Percentiles rank a stretch among this genome's conserved stretches.
Evolutionary conservation across 768 basidiomycete species (phyloP).

Genomic region (Suillus tomentosus): DNA sequence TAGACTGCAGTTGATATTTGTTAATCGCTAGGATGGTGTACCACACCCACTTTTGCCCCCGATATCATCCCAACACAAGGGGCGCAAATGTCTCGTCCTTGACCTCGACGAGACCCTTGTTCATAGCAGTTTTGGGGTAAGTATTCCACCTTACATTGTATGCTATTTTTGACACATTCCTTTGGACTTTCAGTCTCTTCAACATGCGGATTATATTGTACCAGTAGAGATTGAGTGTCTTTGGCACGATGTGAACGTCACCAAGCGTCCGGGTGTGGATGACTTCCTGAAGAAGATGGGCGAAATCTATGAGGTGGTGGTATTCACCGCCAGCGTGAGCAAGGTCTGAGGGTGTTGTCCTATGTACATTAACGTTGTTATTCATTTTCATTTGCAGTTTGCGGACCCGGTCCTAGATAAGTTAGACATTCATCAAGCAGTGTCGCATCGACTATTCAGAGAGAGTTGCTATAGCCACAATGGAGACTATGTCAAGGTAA

Average conservation of each 20-base stretch:
- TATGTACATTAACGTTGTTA: conserved; percentile 1
- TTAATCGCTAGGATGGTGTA: conserved; percentile 61
- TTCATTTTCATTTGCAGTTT: conserved; percentile 54
- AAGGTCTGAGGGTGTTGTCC: conserved; percentile 56
- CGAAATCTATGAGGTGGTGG: conserved; percentile 91
- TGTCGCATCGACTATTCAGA: conserved; percentile 86
- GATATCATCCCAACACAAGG: conserved; percentile 67
- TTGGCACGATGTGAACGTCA: conserved; percentile 94
- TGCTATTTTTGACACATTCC: conserved; percentile 13
- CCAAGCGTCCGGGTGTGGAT: conserved; percentile 97
- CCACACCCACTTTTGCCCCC: conserved; percentile 84
- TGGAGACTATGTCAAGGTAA: conserved; percentile 94
- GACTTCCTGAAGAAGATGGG: conserved; percentile 94
- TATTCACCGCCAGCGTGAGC: conserved; percentile 92
- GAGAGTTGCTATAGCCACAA: conserved; percentile 96
- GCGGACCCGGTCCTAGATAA: conserved; percentile 95
- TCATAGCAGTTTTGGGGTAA: conserved; percentile 93
- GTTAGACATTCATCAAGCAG: conserved; percentile 83
- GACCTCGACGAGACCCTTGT: conserved; percentile 93
- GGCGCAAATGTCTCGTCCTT: conserved; percentile 90
- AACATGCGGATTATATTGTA: conserved; percentile 91
- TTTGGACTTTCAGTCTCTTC: conserved; percentile 58
- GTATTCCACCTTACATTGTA: conserved; percentile 17
- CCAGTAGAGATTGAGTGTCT: conserved; percentile 96
- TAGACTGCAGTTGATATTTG: neutral